Base-by-base conservation (phyloP, 2,329 filamentous ascomycete genomes). In the Aspergillus viridinutans region DNA sequence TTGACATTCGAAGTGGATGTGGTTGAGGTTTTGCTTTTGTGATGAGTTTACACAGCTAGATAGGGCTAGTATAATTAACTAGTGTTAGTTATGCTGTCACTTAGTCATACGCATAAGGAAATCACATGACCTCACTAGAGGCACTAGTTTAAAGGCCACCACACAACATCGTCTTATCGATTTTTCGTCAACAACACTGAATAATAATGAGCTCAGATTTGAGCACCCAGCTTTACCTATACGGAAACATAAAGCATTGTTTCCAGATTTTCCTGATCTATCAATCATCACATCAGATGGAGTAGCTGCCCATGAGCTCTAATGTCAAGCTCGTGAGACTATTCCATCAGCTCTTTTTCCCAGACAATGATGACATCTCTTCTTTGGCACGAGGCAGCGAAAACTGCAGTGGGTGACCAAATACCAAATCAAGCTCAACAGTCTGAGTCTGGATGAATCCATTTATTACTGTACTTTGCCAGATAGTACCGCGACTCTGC, bases 391-490 rank as follows among this genome's bases (percentile, higher is more conserved):
- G 64, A 69, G 50, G 62, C 64, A 59, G 58, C 48, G 48, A 51
- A 29, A 53, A 57, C 59, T 62, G 58, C 62, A 52, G 57, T 67
- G 65, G 61, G 58, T 67, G 61, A 54, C 59, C 56, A 38, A 49
- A 56, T 58, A 49, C 47, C 57, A 63, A 62, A 63, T 67, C 65
- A 69, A 71, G 67, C 65, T 69, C 67, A 69, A 69, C 66, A 69
- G 65, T 69, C 66, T 70, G 67, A 69, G 65, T 66, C 56, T n/a
- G 42, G 49, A 58, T 52, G 55, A 32, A 48, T 29, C 29, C 42
- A 45, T 53, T 42, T 10, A 38, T 5, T 29, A 47, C 10, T 43
- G 49, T 40, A 40, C 51, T 48, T 50, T 25, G 23, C 17, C 42
- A 50, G 23, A 51, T 32, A 10, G 9, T 10, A 43, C 40, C 17